phyloP scores from a whole-genome alignment of 2,329 filamentous ascomycete genomes.

The Pleoardoris graminearum region DNA sequence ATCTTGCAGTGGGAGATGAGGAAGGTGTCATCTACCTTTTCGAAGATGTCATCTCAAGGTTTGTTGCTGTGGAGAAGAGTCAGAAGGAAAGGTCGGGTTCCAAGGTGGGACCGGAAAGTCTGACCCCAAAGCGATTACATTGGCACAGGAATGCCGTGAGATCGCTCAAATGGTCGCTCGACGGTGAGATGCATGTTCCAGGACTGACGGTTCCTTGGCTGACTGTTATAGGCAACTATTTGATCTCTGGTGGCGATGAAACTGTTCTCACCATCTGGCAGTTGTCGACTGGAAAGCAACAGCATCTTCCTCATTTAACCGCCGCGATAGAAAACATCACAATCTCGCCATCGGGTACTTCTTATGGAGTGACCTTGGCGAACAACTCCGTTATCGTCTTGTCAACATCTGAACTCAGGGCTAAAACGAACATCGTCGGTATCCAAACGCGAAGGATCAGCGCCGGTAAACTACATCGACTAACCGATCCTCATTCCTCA shows the following conservation, averaged over 20 bases:
- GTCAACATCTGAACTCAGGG: slow-evolving; percentile 85
- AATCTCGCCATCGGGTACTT: slow-evolving; percentile 76
- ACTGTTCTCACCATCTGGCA: slow-evolving; percentile 92
- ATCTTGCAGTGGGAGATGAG: slow-evolving; percentile 76
- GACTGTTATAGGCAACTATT: slow-evolving; percentile 71
- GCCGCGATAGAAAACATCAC: slow-evolving; percentile 82
- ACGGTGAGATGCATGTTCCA: slow-evolving; percentile 64
- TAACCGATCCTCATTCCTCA: slow-evolving; percentile 22
- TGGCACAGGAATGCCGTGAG: slow-evolving; percentile 89
- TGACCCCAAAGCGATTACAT: slow-evolving; percentile 70
- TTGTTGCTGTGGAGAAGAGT: slow-evolving; percentile 51
- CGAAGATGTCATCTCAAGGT: slow-evolving; percentile 67
- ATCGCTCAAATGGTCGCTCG: slow-evolving; percentile 85
- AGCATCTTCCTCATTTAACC: slow-evolving; percentile 87
- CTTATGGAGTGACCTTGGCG: slow-evolving; percentile 81
- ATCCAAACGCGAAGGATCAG: slow-evolving; percentile 62
- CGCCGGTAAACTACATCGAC: slow-evolving; percentile 28
- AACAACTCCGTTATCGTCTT: slow-evolving; percentile 92
- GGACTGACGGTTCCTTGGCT: background rate
- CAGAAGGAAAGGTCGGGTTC: slow-evolving; percentile 33
- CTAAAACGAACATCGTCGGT: slow-evolving; percentile 80
- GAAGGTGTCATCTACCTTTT: slow-evolving; percentile 82
- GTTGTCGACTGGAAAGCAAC: slow-evolving; percentile 78
- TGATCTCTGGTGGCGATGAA: slow-evolving; percentile 91
- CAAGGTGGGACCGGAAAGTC: slow-evolving; percentile 39